Evolutionary conservation across 441 rosid genomes (phyloP).

Genomic region (Populus hybrid): DNA sequence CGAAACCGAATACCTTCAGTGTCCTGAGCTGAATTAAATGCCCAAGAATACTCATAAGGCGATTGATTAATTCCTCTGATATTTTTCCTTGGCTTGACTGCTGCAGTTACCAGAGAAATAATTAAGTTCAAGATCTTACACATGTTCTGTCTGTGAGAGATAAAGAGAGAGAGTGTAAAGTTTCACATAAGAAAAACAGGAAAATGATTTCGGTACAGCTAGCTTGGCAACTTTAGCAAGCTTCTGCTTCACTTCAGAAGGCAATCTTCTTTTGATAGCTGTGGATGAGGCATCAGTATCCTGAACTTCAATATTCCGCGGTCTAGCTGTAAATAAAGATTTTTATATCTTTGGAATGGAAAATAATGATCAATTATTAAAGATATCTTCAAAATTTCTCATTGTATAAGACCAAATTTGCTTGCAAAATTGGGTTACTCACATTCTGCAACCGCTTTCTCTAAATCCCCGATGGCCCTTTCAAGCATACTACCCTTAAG

Average conservation of each 20-base stretch:
- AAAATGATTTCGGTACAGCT: constrained; percentile 36
- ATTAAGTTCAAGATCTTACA: not conserved
- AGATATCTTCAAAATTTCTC: not conserved
- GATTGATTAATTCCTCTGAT: constrained; percentile 61
- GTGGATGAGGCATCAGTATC: constrained; percentile 62
- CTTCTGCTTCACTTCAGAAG: constrained; percentile 62
- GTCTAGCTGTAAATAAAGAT: constrained; percentile 46
- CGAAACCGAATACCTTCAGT: constrained; percentile 46
- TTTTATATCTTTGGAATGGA: constrained; percentile 14
- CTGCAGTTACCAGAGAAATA: constrained; percentile 12
- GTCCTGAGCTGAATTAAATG: constrained; percentile 81
- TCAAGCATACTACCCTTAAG: constrained; percentile 56
- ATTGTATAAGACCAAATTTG: constrained; percentile 4
- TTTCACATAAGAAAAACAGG: not conserved
- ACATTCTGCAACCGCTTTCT: constrained; percentile 72
- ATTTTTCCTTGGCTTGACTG: constrained; percentile 77
- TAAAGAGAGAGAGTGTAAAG: not conserved
- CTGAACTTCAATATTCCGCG: constrained; percentile 55
- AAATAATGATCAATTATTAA: constrained; percentile 6
- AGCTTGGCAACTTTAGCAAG: constrained; percentile 80
- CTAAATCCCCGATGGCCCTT: constrained; percentile 71
- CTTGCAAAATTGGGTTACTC: constrained; percentile 28
- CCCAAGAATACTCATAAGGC: constrained; percentile 74
- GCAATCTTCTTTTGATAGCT: constrained; percentile 74
- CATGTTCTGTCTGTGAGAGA: not conserved